Base-by-base conservation (phyloP, 106 monocot species). In the Ottelia alismoides region DNA sequence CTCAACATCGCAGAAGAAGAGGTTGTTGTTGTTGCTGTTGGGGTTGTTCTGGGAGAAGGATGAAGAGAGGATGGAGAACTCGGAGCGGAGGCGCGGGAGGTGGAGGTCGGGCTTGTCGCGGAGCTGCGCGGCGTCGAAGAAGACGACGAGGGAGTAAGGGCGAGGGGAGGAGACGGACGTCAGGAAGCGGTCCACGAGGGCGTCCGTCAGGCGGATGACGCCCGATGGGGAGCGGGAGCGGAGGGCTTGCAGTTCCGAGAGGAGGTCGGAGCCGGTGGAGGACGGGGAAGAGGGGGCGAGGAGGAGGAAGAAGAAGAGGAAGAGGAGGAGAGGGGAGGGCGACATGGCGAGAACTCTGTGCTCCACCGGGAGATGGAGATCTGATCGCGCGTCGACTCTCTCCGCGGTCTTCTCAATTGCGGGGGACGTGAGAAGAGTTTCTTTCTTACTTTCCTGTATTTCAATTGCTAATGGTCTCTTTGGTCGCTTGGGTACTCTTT, bases 1-100 rank as follows among this genome's bases (percentile, higher is more conserved):
- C 68, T 92, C 92, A 55, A 92, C 52, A 50, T 92, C 92, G 69
- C 82, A 82, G 66, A 92, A 92, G 74, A 92, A 92, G 30, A 92
- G 59, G 54, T 58, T 53, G 50, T 43, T 47, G 58, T 22, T 35
- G 31, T 64, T 47, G 20, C 31, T 31, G 62, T 31, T 22, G 53
- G 56, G 21, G 66, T 71, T 49, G 55, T 63, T 61, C 49, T 66
- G 30, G 63, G 61, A 20, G 60, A 78, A 92, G 52, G 91, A 61
- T 31, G 53, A 25, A 27, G 91, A 75, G 62, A 87, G 50, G 54
- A 92, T 65, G 27, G 66, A 70, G 63, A 87, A 92, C 67, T 92
- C 92, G 53, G 74, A 70, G 25, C 66, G 81, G 69, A 92, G 86
- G 44, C 83, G 62, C 28, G 67, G 70, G 49, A 92, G 79, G 67